Evolutionary conservation across 2,329 filamentous ascomycete species (phyloP).

Genomic region (Xenoacremonium recifei): DNA sequence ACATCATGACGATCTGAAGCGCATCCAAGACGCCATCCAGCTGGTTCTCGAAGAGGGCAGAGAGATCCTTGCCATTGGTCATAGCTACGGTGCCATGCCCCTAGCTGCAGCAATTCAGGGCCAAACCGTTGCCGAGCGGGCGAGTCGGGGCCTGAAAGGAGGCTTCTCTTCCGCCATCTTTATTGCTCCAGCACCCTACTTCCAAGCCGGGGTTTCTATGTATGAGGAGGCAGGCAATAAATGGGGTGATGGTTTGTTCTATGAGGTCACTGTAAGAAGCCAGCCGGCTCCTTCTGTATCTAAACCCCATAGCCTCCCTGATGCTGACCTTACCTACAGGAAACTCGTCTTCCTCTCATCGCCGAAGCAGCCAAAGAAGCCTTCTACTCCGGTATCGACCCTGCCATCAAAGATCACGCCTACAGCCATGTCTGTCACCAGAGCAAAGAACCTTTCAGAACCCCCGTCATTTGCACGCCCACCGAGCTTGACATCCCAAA

Average conservation of each 20-base stretch:
- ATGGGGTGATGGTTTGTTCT: no score
- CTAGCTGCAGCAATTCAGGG: slow-evolving; percentile 3
- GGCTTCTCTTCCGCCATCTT: no score
- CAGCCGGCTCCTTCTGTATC: no score
- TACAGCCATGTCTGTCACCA: slow-evolving; percentile 9
- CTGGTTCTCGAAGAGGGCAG: slow-evolving; percentile 7
- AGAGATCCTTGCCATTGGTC: slow-evolving; percentile 5
- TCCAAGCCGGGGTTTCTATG: no score
- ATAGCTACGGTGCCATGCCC: slow-evolving; percentile 18
- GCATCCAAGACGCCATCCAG: slow-evolving; percentile 1
- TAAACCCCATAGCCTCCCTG: no score
- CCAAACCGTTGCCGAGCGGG: slow-evolving; percentile 6
- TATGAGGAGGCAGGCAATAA: no score
- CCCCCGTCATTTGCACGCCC: slow-evolving; percentile 2
- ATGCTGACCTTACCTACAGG: no score
- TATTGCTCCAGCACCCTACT: no score
- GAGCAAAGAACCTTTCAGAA: slow-evolving; percentile 9
- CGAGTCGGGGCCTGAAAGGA: slow-evolving; percentile 1
- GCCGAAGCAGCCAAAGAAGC: slow-evolving; percentile 4
- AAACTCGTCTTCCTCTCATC: no score
- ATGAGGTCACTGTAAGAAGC: no score
- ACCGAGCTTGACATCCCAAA: slow-evolving; percentile 7
- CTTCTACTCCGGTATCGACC: slow-evolving; percentile 13
- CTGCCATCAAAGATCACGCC: slow-evolving; percentile 3
- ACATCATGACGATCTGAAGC: slow-evolving; percentile 11